phyloP scores from a whole-genome alignment of 129 eudicot species.

The Tagetes erecta region DNA sequence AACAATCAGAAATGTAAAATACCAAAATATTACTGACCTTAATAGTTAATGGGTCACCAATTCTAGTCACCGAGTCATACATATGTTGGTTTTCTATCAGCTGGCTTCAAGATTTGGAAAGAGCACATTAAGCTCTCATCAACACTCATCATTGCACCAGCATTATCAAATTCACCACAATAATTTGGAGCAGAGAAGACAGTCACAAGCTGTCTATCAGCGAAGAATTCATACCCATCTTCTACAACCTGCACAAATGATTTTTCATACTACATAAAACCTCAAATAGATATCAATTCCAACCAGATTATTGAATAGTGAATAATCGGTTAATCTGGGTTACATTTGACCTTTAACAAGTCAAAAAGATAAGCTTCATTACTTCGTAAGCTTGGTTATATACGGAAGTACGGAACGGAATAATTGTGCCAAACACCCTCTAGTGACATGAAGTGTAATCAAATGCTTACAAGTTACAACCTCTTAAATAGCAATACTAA shows the following conservation, averaged over 20 bases:
- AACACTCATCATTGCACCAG: slow-evolving; percentile 86
- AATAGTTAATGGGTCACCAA: slow-evolving; percentile 24
- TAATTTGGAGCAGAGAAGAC: slow-evolving; percentile 76
- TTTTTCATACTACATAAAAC: background rate
- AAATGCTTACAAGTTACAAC: background rate
- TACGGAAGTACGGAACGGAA: background rate
- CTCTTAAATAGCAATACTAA: background rate
- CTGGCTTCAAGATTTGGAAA: slow-evolving; percentile 72
- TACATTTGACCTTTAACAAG: background rate
- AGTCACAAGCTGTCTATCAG: slow-evolving; percentile 78
- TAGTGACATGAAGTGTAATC: background rate
- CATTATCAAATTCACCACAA: slow-evolving; percentile 85
- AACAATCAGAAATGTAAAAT: too few species aligned
- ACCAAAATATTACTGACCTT: slow-evolving; percentile 35
- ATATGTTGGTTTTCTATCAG: slow-evolving; percentile 58
- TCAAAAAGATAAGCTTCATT: background rate
- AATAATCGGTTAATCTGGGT: background rate
- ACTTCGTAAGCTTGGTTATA: background rate
- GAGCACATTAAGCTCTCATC: slow-evolving; percentile 83
- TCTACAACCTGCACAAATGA: slow-evolving; percentile 59
- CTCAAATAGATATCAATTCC: background rate
- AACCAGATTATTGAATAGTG: background rate
- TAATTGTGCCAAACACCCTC: background rate
- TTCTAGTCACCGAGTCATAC: slow-evolving; percentile 30
- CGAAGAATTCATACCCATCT: slow-evolving; percentile 81